These are phyloP conservation scores for Entelexis sorbosivorans DNA, from an alignment of 1,139 yeast species.

Conservation along the genomic window DNA sequence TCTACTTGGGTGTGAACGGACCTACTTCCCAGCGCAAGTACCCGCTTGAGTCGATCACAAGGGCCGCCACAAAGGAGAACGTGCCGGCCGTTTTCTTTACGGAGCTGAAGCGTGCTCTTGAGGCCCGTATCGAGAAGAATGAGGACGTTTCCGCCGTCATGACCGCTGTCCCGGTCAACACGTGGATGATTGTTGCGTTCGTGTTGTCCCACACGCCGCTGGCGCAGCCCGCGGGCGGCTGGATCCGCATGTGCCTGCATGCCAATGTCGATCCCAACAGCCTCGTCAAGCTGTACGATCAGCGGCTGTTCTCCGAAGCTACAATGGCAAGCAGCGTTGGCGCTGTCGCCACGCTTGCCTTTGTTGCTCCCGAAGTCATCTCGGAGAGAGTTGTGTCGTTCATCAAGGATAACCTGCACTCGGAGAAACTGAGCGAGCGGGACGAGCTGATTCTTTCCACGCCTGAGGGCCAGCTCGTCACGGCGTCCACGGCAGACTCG, in stretches of 20 bases:
- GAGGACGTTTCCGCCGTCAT: slow-evolving; percentile 21
- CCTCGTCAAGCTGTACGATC: slow-evolving; percentile 39
- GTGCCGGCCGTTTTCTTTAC: not conserved
- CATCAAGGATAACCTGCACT: slow-evolving; percentile 28
- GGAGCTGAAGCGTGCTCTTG: not conserved
- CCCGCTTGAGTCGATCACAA: not conserved
- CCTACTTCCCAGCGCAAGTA: not conserved
- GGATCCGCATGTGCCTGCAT: slow-evolving; percentile 70
- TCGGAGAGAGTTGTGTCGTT: slow-evolving; percentile 42
- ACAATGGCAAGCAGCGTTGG: slow-evolving; percentile 6
- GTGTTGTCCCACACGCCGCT: slow-evolving; percentile 45
- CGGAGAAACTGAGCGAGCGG: slow-evolving; percentile 31
- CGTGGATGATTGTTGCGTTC: slow-evolving; percentile 39
- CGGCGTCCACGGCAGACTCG: slow-evolving; percentile 45
- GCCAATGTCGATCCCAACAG: slow-evolving; percentile 55
- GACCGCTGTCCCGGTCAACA: slow-evolving; percentile 32
- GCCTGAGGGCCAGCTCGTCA: slow-evolving; percentile 56
- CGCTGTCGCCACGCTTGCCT: slow-evolving; percentile 54
- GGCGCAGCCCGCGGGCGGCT: slow-evolving; percentile 38
- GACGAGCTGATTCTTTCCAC: slow-evolving; percentile 57
- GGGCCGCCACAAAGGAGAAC: not conserved
- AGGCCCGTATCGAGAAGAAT: slow-evolving; percentile 21
- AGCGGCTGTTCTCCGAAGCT: slow-evolving; percentile 31
- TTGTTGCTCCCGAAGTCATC: slow-evolving; percentile 54
- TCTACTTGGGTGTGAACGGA: slow-evolving; percentile 5